Evolutionary conservation across 495 filamentous ascomycete genomes (phyloP).

Genomic region (Talaromyces adpressus): DNA sequence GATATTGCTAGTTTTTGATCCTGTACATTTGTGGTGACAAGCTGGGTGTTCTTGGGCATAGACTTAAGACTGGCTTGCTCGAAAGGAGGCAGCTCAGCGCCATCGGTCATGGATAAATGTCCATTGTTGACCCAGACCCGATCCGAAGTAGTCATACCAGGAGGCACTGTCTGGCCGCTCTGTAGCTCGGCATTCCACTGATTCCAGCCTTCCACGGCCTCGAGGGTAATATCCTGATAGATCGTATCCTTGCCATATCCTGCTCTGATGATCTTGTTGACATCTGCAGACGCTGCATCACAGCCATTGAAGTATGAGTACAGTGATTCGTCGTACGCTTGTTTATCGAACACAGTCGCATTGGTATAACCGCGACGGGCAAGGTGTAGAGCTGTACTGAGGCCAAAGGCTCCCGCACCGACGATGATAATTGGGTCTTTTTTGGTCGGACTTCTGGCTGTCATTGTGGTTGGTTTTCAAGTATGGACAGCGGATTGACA

Average conservation of each 20-base stretch:
- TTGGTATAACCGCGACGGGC: slow-evolving; percentile 30
- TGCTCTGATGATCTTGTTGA: slow-evolving; percentile 39
- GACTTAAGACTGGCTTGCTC: slow-evolving; percentile 25
- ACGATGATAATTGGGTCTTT: slow-evolving; percentile 31
- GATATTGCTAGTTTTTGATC: not conserved
- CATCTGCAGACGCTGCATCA: slow-evolving; percentile 31
- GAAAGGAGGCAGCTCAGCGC: slow-evolving; percentile 18
- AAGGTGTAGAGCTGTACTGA: slow-evolving; percentile 33
- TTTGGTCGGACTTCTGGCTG: slow-evolving; percentile 7
- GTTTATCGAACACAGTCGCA: slow-evolving; percentile 36
- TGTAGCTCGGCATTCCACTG: slow-evolving; percentile 33
- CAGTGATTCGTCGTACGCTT: slow-evolving; percentile 25
- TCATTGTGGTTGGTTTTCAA: not conserved
- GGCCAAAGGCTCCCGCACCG: slow-evolving; percentile 39
- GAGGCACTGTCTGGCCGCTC: slow-evolving; percentile 18
- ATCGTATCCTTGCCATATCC: slow-evolving; percentile 30
- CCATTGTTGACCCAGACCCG: slow-evolving; percentile 30
- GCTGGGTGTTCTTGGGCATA: slow-evolving; percentile 18
- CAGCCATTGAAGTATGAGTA: slow-evolving; percentile 24
- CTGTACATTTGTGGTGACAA: not conserved
- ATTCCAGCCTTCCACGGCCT: slow-evolving; percentile 29
- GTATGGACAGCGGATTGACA: not conserved
- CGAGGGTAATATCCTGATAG: slow-evolving; percentile 37
- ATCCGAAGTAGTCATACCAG: slow-evolving; percentile 20
- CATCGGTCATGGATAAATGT: slow-evolving; percentile 17